Base-by-base conservation (phyloP, 2,329 filamentous ascomycete genomes). In the Colletotrichum eleusines region DNA sequence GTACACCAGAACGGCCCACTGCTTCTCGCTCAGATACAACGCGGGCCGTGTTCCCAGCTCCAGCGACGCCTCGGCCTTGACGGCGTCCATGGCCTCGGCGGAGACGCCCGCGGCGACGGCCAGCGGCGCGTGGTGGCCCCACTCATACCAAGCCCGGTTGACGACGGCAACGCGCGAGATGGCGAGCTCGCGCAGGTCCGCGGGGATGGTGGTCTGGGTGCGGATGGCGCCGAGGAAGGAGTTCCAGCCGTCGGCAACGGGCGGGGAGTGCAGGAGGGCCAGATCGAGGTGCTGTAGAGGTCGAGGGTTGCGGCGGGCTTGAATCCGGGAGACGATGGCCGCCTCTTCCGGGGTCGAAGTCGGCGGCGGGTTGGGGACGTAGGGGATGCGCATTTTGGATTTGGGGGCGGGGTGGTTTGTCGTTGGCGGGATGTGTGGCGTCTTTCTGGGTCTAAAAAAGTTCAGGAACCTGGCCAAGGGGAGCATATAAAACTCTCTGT, bases 121-220 rank as follows among this genome's bases (percentile, higher is more conserved):
- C 18, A 95, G 84, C 1, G 93, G 93, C 20, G 90, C 90, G 78
- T 97, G 94, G 65, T 93, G 89, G 44, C 83, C 87, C 94, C 93
- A 97, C 80, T 97, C 94, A 80, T 94, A 97, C 90, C 92, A 94
- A 1, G 94, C 94, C 23, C 86, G 81, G 81, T 97, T 97, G 76
- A 94, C 87, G 20, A 92, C 90, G 16, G 94, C 94, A 18, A 97
- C 92, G 59, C 94, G 88, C 76, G 90, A 94, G 75, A 97, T 95
- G 74, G 92, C 91, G 23, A 95, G 84, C 83, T 97, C 94, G 74
- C 92, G 90, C 63, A 94, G 77, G 74, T 88, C 85, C 59, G 84
- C 85, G 5, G 81, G 65, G 7, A 91, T 76, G 5, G 76, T 78
- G 31, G 88, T 87, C 73, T 81, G 81, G 51, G 87, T 89, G 73